These are phyloP conservation scores for Tolypocladium tundrense DNA, from an alignment of 2,329 filamentous ascomycete species.

Conservation along the genomic window DNA sequence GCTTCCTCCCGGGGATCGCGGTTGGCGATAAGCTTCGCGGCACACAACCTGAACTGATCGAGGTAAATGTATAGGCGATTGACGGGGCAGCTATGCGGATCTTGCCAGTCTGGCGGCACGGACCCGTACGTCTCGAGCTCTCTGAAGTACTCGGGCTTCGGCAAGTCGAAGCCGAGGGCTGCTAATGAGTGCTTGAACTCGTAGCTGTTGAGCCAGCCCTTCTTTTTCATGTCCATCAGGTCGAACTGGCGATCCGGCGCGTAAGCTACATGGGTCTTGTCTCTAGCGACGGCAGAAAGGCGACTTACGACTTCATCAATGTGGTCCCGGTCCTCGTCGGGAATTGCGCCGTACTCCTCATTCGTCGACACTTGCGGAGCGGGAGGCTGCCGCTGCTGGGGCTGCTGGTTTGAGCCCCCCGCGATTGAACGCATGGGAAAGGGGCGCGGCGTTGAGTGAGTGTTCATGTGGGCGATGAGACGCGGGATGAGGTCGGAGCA, in stretches of 20 bases:
- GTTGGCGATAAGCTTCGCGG: slow-evolving; percentile 68
- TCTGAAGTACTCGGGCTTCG: slow-evolving; percentile 73
- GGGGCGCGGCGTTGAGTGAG: slow-evolving; percentile 26
- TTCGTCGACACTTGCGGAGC: slow-evolving; percentile 24
- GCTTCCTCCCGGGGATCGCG: slow-evolving; percentile 89
- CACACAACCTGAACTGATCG: slow-evolving; percentile 53
- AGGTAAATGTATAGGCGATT: slow-evolving; percentile 40
- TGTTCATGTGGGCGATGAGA: slow-evolving; percentile 18
- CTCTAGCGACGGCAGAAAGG: background rate
- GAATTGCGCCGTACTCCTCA: slow-evolving; percentile 39
- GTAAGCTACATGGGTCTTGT: slow-evolving; percentile 8
- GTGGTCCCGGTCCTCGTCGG: slow-evolving; percentile 85
- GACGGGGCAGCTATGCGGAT: slow-evolving; percentile 29
- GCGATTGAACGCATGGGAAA: slow-evolving; percentile 24
- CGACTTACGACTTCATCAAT: slow-evolving; percentile 79
- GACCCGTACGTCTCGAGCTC: slow-evolving; percentile 76
- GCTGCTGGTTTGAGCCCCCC: slow-evolving; percentile 18
- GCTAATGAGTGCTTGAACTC: slow-evolving; percentile 96
- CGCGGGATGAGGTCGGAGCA: background rate
- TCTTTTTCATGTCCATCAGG: slow-evolving; percentile 94
- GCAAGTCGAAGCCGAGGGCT: slow-evolving; percentile 85
- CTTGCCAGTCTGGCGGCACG: slow-evolving; percentile 50
- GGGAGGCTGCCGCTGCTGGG: slow-evolving; percentile 19
- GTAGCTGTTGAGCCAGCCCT: slow-evolving; percentile 91
- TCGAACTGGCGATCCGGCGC: slow-evolving; percentile 52